These are phyloP conservation scores for Benincasa hispida DNA, from an alignment of 306 rosid species.

Conservation along the genomic window DNA sequence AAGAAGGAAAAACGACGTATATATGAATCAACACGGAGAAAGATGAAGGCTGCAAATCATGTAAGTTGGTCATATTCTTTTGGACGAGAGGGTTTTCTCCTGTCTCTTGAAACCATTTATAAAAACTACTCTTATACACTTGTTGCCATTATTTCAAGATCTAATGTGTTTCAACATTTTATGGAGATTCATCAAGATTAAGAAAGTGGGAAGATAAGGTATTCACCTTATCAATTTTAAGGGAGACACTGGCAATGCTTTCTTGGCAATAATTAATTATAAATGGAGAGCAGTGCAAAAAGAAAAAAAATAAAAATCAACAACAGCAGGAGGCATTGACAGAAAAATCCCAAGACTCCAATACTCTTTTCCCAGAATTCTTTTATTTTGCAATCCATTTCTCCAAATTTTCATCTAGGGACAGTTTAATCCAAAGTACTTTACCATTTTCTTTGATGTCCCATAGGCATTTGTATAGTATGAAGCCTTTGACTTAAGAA, in stretches of 20 bases:
- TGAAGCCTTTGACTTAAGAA: neutral
- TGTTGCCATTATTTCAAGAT: neutral
- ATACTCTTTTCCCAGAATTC: neutral
- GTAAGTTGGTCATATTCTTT: slow-evolving; percentile 36
- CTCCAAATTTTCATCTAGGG: neutral
- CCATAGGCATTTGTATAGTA: neutral
- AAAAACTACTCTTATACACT: neutral
- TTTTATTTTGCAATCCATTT: neutral
- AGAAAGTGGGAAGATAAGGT: neutral
- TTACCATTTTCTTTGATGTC: neutral
- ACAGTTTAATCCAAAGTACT: neutral
- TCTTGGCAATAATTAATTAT: neutral
- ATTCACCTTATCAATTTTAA: neutral
- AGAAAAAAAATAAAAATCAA: neutral
- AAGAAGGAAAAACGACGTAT: slow-evolving; percentile 61
- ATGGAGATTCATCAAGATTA: neutral
- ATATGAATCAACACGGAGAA: slow-evolving; percentile 59
- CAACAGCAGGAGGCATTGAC: neutral
- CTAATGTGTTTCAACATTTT: neutral
- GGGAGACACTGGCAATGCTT: neutral
- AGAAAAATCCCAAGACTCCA: neutral
- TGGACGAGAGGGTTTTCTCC: slow-evolving; percentile 41
- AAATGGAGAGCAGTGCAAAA: neutral
- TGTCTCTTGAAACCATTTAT: neutral
- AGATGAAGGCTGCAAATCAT: slow-evolving; percentile 28